Base-by-base conservation (phyloP, 108 stramenopile species). In the Conticribra weissflogii region DNA sequence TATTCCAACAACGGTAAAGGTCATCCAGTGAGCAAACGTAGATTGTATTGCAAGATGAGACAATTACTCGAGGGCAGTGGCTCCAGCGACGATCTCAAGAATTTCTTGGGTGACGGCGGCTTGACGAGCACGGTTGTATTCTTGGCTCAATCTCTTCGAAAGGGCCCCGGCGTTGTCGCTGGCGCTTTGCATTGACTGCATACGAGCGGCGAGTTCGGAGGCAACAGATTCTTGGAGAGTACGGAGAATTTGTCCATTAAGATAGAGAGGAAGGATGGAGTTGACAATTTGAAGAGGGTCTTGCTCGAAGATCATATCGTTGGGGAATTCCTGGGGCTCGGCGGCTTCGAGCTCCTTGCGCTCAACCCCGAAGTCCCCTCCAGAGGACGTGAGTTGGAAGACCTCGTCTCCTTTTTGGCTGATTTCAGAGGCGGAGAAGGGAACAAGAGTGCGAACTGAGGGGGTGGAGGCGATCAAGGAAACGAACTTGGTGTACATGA, bases 261-360 rank as follows among this genome's bases (percentile, higher is more conserved):
- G 81, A 90, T 97, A 98, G 14, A 98, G 84, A 29, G 96, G 95
- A 62, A 98, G 94, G 80, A 97, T 94, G 60, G 93, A 84, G 87
- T 98, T 97, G 85, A 98, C 88, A 68, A 98, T 96, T 74, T 96
- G 92, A 67, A 95, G 68, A 24, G 97, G 97, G 71, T 98, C 97
- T 82, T 97, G 95, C 81, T 98, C 97, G 85, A 98, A 97, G 82
- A 97, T 95, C 86, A 96, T 94, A 83, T 96, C 93, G 69, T 93
- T 92, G 71, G 95, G 94, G 86, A 98, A 93, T 47, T 96, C 94
- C 59, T 93, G 86, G 47, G 95, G 91, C 52, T 86, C 93, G 27
- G 90, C 82, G 71, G 83, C 87, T 1, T 69, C 84, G 23, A 89
- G 68, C 51, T 89, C 87, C 41, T 83, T 89, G 72, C 90, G 92